Percentiles rank a stretch among this genome's conserved stretches.
Conservation (phyloP, 2,329 filamentous ascomycete species). For the Aspergillus pseudoglaucus region DNA sequence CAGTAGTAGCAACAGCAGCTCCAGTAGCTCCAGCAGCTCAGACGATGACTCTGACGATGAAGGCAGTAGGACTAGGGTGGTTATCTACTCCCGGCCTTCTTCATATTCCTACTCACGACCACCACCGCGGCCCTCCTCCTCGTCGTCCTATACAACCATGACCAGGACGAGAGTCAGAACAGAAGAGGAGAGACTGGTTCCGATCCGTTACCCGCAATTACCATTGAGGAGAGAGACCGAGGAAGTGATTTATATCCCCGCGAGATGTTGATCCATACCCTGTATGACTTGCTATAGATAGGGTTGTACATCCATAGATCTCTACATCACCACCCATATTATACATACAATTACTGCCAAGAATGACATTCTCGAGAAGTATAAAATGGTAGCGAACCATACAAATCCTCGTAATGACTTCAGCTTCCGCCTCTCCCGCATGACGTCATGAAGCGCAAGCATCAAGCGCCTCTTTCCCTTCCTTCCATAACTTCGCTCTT, state of each 20-base stretch:
- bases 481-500: not conserved
- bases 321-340: no score
- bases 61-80: not conserved
- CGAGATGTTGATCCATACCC: slow-evolving; percentile 1
- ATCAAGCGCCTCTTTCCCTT: slow-evolving; percentile 1
- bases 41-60: not conserved
- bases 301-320: no score
- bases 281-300: no score
- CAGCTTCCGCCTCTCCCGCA: slow-evolving; percentile 20
- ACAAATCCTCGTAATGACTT: slow-evolving; percentile 13
- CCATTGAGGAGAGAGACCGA: slow-evolving; percentile 1
- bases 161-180: not conserved
- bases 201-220: not conserved
- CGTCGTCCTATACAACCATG: not conserved
- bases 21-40: not conserved
- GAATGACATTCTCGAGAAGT: not conserved
- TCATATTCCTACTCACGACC: no score
- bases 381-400: not conserved
- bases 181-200: not conserved
- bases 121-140: not conserved
- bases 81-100: no score
- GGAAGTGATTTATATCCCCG: slow-evolving; percentile 14
- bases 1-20: not conserved
- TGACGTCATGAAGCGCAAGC: slow-evolving; percentile 25
- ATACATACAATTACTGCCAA: not conserved